Percentiles rank a stretch among this genome's conserved stretches.
phyloP scores from a whole-genome alignment of 257 asterid species.

The Plectranthus barbatus region DNA sequence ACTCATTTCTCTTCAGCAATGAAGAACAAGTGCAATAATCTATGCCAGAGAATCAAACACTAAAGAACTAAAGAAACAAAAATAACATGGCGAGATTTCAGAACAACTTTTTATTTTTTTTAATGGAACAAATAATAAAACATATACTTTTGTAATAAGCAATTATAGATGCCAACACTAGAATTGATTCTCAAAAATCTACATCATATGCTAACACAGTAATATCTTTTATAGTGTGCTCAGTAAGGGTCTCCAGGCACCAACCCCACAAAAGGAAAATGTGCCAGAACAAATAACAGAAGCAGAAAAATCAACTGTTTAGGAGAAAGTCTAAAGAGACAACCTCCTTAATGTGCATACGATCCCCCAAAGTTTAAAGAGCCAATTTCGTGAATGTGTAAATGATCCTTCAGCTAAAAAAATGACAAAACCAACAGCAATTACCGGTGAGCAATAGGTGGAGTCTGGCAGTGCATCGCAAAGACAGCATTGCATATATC shows the following conservation, averaged over 20 bases:
- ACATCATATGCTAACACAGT: background rate
- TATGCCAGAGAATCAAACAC: background rate
- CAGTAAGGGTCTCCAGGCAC: background rate
- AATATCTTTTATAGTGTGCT: background rate
- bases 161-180: background rate
- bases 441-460: conserved; percentile 95
- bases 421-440: conserved; percentile 8
- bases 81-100: background rate
- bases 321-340: background rate
- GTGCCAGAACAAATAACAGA: background rate
- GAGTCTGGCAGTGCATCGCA: conserved; percentile 90
- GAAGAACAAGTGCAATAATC: background rate
- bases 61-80: background rate
- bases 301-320: background rate
- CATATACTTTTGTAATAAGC: background rate
- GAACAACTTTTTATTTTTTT: no score
- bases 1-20: background rate
- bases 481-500: conserved; percentile 87
- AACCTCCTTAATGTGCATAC: background rate
- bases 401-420: background rate
- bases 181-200: background rate
- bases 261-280: background rate
- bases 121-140: background rate
- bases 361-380: background rate
- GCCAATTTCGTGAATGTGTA: background rate